phyloP scores from a whole-genome alignment of 345 rosid species.

The Bruguiera sexangula region DNA sequence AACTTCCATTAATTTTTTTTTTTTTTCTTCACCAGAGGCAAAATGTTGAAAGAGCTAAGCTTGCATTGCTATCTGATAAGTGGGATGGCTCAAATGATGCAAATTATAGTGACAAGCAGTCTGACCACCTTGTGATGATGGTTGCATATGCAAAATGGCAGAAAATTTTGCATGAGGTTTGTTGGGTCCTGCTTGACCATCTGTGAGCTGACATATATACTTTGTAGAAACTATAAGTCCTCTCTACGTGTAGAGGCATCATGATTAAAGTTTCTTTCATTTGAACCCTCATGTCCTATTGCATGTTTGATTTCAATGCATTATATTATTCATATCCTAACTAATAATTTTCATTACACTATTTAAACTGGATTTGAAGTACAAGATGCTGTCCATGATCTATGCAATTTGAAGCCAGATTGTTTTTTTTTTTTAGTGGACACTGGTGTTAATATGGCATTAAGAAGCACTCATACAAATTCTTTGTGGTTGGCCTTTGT shows the following conservation, averaged over 20 bases:
- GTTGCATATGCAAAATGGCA: conserved; percentile 83
- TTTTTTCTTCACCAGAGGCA: conserved; percentile 43
- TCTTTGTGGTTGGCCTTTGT: too few species aligned
- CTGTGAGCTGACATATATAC: neutral
- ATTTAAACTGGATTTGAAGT: too few species aligned
- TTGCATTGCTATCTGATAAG: conserved; percentile 59
- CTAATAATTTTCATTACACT: too few species aligned
- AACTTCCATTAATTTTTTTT: neutral
- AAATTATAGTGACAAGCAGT: conserved; percentile 51
- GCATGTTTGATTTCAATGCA: too few species aligned
- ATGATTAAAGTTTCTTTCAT: too few species aligned
- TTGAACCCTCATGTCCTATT: too few species aligned
- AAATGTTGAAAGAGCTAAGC: conserved; percentile 76
- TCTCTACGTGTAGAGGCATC: neutral
- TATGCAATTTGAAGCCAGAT: too few species aligned
- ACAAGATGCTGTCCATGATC: too few species aligned
- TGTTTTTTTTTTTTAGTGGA: too few species aligned
- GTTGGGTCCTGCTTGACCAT: conserved; percentile 24
- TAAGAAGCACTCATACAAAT: too few species aligned
- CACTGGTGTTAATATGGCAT: too few species aligned
- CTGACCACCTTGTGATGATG: conserved; percentile 86
- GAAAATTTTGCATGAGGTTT: conserved; percentile 66
- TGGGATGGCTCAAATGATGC: conserved; percentile 45
- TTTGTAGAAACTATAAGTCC: neutral
- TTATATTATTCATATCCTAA: too few species aligned